These are phyloP conservation scores for Auricularia sp. DNA, from an alignment of 768 basidiomycete genomes.

Conservation along the genomic window DNA sequence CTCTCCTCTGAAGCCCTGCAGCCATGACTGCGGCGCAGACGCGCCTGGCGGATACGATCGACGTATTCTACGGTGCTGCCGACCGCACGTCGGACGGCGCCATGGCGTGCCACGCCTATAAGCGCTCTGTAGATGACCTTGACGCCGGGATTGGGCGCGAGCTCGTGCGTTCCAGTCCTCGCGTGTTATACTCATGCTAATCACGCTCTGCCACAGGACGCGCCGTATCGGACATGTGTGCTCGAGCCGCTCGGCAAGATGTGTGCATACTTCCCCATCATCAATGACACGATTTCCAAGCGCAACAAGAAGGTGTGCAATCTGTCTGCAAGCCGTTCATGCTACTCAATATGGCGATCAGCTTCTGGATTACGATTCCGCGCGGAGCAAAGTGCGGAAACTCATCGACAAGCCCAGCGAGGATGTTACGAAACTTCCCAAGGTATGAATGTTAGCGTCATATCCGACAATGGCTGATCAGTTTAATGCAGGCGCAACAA, in stretches of 20 bases:
- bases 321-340: conserved; percentile 28
- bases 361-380: conserved; percentile 89
- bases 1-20: conserved; percentile 20
- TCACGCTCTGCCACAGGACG: conserved; percentile 46
- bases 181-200: background rate
- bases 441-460: conserved; percentile 31
- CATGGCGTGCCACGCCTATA: conserved; percentile 96
- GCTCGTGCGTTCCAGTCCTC: conserved; percentile 45
- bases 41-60: conserved; percentile 86
- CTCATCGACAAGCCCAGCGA: conserved; percentile 86
- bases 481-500: conserved; percentile 63
- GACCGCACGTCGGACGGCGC: conserved; percentile 83
- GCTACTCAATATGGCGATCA: too few species aligned
- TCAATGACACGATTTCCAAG: conserved; percentile 90
- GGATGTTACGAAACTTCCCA: conserved; percentile 84
- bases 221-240: conserved; percentile 87
- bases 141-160: conserved; percentile 77
- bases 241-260: conserved; percentile 95
- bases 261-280: conserved; percentile 86
- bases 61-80: conserved; percentile 81
- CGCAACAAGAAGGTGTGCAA: conserved; percentile 83
- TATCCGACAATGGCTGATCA: background rate
- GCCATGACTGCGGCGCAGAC: conserved; percentile 93
- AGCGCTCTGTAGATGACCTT: conserved; percentile 86
- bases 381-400: conserved; percentile 83